Evolutionary conservation across 2,329 filamentous ascomycete species (phyloP).

Genomic region (Eurotiales sp.): DNA sequence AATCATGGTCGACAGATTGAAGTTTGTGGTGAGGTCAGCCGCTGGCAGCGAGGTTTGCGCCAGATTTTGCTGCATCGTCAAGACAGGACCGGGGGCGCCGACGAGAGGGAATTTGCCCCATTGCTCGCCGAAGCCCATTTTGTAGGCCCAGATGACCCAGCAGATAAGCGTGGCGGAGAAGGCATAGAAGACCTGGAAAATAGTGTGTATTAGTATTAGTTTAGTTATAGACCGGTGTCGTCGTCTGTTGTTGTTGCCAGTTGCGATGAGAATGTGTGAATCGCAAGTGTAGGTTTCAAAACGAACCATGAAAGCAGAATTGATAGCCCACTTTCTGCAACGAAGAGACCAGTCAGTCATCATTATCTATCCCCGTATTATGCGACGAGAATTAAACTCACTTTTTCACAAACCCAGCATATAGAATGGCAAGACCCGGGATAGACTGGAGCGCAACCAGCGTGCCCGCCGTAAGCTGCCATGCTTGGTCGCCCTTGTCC

Average conservation of each 20-base stretch:
- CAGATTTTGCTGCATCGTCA: slow-evolving; percentile 45
- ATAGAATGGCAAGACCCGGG: slow-evolving; percentile 49
- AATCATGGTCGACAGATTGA: slow-evolving; percentile 48
- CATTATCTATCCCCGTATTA: no score
- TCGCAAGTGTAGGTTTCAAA: no score
- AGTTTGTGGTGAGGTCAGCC: slow-evolving; percentile 39
- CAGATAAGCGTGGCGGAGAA: slow-evolving; percentile 47
- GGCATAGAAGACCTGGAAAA: slow-evolving; percentile 41
- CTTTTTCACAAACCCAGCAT: slow-evolving; percentile 45
- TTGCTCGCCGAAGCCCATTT: slow-evolving; percentile 48
- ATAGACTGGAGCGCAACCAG: slow-evolving; percentile 50
- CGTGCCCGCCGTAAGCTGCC: slow-evolving; percentile 51
- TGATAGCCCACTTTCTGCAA: slow-evolving; percentile 46
- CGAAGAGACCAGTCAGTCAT: no score
- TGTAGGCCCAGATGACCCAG: slow-evolving; percentile 51
- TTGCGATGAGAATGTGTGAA: no score
- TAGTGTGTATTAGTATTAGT: background rate
- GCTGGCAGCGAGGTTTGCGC: slow-evolving; percentile 42
- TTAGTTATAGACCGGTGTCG: no score
- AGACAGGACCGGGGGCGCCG: slow-evolving; percentile 45
- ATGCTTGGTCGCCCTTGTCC: slow-evolving; percentile 49
- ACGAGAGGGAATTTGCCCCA: slow-evolving; percentile 44
- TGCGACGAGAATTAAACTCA: no score
- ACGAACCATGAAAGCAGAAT: slow-evolving; percentile 46
- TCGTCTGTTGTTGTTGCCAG: no score